Evolutionary conservation across 306 rosid genomes (phyloP).

Genomic region (Glycine soja): DNA sequence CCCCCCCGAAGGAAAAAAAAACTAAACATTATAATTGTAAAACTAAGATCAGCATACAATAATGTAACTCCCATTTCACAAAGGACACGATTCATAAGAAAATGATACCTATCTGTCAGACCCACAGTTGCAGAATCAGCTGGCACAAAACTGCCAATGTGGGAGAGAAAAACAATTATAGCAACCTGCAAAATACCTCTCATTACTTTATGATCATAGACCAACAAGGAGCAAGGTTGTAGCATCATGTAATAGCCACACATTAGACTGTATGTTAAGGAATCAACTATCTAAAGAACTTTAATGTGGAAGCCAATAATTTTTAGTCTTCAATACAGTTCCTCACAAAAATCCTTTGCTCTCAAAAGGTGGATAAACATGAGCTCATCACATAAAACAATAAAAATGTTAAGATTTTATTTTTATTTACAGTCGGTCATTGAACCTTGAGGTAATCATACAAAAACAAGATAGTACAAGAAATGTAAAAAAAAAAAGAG

Average conservation of each 20-base stretch:
- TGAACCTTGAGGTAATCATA: not conserved
- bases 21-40: constrained; percentile 38
- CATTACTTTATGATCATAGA: constrained; percentile 6
- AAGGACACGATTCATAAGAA: constrained; percentile 42
- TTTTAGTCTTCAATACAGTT: constrained; percentile 9
- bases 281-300: constrained; percentile 30
- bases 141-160: constrained; percentile 96
- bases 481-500: not conserved
- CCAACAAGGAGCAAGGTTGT: constrained; percentile 4
- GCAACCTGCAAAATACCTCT: constrained; percentile 75
- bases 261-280: constrained; percentile 12
- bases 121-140: constrained; percentile 98
- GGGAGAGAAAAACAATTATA: constrained; percentile 87
- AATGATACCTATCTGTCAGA: constrained; percentile 86
- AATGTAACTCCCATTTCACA: constrained; percentile 30
- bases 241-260: constrained; percentile 10
- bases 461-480: not conserved
- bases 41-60: constrained; percentile 23
- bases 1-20: not conserved
- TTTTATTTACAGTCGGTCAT: not conserved
- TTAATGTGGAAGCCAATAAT: not conserved
- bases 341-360: constrained; percentile 6
- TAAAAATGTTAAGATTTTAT: not conserved
- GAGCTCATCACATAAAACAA: not conserved
- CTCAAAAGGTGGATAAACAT: constrained; percentile 16